Percentiles rank a stretch among this genome's conserved stretches.
Conservation (phyloP, 2,329 filamentous ascomycete genomes). For the Leptosphaerulina australis region DNA sequence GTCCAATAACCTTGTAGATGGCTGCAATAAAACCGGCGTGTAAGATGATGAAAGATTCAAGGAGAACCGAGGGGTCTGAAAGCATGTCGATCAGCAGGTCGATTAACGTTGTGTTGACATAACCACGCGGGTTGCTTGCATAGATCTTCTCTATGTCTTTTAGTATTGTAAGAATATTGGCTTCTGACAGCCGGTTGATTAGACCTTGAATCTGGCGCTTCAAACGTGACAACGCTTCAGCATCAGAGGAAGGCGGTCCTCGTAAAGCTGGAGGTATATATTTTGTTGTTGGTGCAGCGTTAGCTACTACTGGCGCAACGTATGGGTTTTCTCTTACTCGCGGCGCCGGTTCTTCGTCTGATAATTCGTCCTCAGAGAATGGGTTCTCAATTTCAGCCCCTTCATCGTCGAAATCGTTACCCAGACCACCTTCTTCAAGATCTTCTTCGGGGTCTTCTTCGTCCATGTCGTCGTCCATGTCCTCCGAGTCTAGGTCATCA, state of each 20-base stretch:
- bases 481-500: constrained; percentile 43
- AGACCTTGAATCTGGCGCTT: constrained; percentile 84
- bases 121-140: constrained; percentile 80
- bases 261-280: constrained; percentile 90
- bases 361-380: constrained; percentile 43
- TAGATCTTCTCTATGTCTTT: constrained; percentile 84
- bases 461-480: constrained; percentile 27
- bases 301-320: constrained; percentile 67
- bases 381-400: constrained; percentile 30
- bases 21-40: constrained; percentile 89
- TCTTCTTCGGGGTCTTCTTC: constrained; percentile 33
- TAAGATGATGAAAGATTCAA: constrained; percentile 89
- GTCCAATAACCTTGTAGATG: constrained; percentile 83
- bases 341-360: constrained; percentile 34
- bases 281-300: constrained; percentile 61
- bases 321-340: constrained; percentile 83
- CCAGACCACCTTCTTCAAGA: constrained; percentile 26
- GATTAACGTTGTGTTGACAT: constrained; percentile 81
- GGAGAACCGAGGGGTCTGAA: constrained; percentile 75
- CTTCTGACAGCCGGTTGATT: constrained; percentile 90
- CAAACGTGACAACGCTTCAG: constrained; percentile 71
- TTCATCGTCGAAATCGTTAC: constrained; percentile 46
- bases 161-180: constrained; percentile 84
- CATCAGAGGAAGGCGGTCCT: constrained; percentile 65
- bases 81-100: constrained; percentile 80